These are phyloP conservation scores for Suhomyces canberraensis DNA, from an alignment of 805 yeast species.

Conservation along the genomic window DNA sequence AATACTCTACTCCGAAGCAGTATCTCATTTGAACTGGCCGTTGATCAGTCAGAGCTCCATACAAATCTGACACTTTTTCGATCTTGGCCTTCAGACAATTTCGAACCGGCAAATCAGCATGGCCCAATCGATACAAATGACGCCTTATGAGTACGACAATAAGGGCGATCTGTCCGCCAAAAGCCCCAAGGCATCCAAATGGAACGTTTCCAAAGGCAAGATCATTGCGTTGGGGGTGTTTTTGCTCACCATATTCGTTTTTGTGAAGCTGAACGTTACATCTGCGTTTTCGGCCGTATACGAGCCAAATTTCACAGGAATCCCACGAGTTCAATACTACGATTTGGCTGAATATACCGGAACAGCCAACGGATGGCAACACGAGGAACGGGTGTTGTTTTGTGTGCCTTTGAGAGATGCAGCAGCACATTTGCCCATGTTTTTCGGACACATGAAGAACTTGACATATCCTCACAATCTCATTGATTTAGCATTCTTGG, in stretches of 20 bases:
- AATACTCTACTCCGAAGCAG: no score
- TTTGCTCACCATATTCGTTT: slow-evolving; percentile 2
- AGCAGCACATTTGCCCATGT: slow-evolving; percentile 83
- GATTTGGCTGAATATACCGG: slow-evolving; percentile 70
- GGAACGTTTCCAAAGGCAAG: slow-evolving; percentile 1
- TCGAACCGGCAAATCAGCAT: no score
- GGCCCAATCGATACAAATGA: slow-evolving; percentile 17
- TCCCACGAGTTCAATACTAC: slow-evolving; percentile 56
- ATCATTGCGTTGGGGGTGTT: neutral
- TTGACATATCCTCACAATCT: slow-evolving; percentile 84
- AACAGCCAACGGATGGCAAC: slow-evolving; percentile 72
- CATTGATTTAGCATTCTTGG: slow-evolving; percentile 79
- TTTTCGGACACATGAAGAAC: slow-evolving; percentile 75
- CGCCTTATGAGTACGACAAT: slow-evolving; percentile 21
- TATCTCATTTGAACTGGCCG: no score
- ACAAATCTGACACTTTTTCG: no score
- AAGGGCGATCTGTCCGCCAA: slow-evolving; percentile 4
- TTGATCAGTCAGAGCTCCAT: no score
- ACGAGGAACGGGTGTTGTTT: slow-evolving; percentile 72
- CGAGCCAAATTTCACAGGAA: slow-evolving; percentile 29
- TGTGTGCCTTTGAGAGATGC: slow-evolving; percentile 94
- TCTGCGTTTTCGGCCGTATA: slow-evolving; percentile 15
- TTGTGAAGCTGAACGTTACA: neutral
- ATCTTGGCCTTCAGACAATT: no score
- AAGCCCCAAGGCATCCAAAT: neutral